These are phyloP conservation scores for Linderniella brevidens DNA, from an alignment of 257 asterid species.

Conservation along the genomic window DNA sequence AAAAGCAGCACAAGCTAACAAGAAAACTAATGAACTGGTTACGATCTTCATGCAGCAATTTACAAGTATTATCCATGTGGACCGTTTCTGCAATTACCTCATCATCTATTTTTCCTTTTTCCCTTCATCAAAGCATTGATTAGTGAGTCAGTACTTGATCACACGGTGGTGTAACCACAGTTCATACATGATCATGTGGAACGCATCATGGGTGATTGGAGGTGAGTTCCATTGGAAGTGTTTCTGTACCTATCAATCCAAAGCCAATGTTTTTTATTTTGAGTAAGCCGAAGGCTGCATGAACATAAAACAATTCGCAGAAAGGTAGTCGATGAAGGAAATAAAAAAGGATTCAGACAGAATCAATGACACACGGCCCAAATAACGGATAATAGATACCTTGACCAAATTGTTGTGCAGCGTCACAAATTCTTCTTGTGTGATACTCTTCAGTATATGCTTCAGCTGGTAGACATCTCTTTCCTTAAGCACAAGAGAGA, in stretches of 20 bases:
- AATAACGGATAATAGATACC: conserved; percentile 43
- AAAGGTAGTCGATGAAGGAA: too few species aligned
- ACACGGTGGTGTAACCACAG: conserved; percentile 86
- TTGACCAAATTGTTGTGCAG: conserved; percentile 82
- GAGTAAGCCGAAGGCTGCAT: too few species aligned
- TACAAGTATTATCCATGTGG: too few species aligned
- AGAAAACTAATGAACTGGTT: too few species aligned
- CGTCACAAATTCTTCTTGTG: conserved; percentile 56
- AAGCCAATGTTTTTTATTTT: too few species aligned
- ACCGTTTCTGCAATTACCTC: too few species aligned
- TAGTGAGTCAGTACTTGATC: conserved; percentile 43
- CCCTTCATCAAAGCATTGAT: too few species aligned
- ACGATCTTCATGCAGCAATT: too few species aligned
- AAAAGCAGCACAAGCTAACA: too few species aligned
- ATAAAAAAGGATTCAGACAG: neutral
- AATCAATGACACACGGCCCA: neutral
- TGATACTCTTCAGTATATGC: conserved; percentile 61
- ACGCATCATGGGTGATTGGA: conserved; percentile 49
- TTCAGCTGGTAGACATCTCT: conserved; percentile 85
- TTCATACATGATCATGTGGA: conserved; percentile 92
- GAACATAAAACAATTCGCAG: neutral
- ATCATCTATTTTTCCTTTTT: too few species aligned
- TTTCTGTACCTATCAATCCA: conserved; percentile 43
- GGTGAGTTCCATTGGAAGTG: conserved; percentile 95
- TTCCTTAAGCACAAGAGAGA: conserved; percentile 65